A percentile compares a stretch with the other conserved stretches of the same genome.
Evolutionary conservation across 768 basidiomycete genomes (phyloP).

Genomic region (Leccinum sublutescens): DNA sequence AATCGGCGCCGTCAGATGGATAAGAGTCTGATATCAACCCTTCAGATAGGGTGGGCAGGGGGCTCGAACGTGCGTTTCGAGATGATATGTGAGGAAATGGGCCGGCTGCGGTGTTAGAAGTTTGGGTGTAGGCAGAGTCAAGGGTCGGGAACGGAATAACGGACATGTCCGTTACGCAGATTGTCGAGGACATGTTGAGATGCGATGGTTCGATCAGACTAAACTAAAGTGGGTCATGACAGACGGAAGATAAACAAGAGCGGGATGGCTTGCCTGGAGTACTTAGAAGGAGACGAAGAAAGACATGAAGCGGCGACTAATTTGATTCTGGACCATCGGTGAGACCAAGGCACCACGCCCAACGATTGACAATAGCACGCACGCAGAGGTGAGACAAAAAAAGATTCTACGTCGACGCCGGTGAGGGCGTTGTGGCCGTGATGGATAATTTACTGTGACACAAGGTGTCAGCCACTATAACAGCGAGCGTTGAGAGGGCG

Average conservation of each 20-base stretch:
- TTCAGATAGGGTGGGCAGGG: constrained; percentile 14
- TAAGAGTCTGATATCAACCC: constrained; percentile 11
- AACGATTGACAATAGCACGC: constrained; percentile 8
- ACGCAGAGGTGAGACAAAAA: constrained; percentile 6
- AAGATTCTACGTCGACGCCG: constrained; percentile 2
- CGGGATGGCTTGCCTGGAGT: constrained; percentile 3
- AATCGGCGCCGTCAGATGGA: constrained; percentile 6
- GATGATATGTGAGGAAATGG: constrained; percentile 68
- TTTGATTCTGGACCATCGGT: constrained; percentile 16
- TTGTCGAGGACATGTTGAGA: constrained; percentile 21
- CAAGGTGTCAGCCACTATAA: constrained; percentile 10
- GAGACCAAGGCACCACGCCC: constrained; percentile 8
- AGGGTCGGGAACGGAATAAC: constrained; percentile 28
- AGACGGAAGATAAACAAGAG: neutral
- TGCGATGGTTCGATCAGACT: constrained; percentile 1
- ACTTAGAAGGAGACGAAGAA: constrained; percentile 16
- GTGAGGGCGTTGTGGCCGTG: constrained; percentile 7
- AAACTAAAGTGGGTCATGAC: neutral
- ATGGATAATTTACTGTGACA: constrained; percentile 19
- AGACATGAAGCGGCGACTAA: constrained; percentile 17
- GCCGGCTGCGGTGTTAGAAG: constrained; percentile 53
- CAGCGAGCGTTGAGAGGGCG: neutral
- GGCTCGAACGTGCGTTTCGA: constrained; percentile 31
- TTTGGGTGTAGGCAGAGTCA: constrained; percentile 27
- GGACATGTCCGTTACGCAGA: constrained; percentile 25